These are phyloP conservation scores for Onygenales sp. DNA, from an alignment of 2,329 filamentous ascomycete species.

Conservation along the genomic window DNA sequence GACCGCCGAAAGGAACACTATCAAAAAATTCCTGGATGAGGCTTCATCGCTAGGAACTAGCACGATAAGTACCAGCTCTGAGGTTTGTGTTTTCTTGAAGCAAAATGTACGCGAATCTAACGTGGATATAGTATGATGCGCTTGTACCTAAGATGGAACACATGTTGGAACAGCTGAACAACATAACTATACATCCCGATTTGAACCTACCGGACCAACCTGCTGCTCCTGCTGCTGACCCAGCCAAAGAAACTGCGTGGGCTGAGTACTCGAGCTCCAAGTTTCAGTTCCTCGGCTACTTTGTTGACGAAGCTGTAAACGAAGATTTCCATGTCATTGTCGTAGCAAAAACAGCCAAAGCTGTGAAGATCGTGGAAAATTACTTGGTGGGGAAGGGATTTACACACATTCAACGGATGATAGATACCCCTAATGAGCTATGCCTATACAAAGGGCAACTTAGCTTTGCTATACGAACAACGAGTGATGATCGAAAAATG, in stretches of 20 bases:
- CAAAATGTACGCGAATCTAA: constrained; percentile 8
- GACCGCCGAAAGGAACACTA: constrained; percentile 17
- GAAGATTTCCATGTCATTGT: constrained; percentile 32
- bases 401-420: constrained; percentile 15
- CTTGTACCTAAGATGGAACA: constrained; percentile 23
- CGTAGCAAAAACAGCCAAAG: constrained; percentile 25
- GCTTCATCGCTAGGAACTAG: background rate
- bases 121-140: constrained; percentile 15
- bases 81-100: background rate
- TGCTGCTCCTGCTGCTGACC: constrained; percentile 23
- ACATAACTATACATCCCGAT: constrained; percentile 36
- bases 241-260: constrained; percentile 32
- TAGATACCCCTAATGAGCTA: constrained; percentile 23
- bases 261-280: constrained; percentile 40
- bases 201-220: constrained; percentile 32
- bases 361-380: constrained; percentile 30
- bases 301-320: constrained; percentile 27
- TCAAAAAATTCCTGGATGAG: constrained; percentile 20
- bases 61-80: background rate
- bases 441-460: constrained; percentile 26
- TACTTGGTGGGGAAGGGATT: constrained; percentile 34
- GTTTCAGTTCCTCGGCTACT: constrained; percentile 34
- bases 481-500: constrained; percentile 19
- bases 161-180: constrained; percentile 29
- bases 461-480: constrained; percentile 28